A percentile compares a stretch with the other conserved stretches of the same genome.
phyloP scores from a whole-genome alignment of 176 grass and related monocot genomes.

The Musa troglodytarum region DNA sequence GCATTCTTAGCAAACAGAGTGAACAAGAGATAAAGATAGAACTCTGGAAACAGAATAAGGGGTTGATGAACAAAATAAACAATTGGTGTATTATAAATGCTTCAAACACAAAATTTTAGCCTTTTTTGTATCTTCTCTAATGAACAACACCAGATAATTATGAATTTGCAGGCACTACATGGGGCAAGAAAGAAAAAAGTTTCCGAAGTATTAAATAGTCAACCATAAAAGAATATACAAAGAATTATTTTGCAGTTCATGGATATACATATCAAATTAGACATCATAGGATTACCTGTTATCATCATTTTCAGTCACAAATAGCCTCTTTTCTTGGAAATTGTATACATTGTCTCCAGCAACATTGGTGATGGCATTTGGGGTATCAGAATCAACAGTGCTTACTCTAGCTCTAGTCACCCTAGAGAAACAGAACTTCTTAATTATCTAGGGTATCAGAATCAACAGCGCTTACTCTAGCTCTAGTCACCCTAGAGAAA shows the following conservation, averaged over 20 bases:
- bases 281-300: constrained; percentile 38
- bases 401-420: constrained; percentile 51
- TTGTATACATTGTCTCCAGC: constrained; percentile 31
- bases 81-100: not conserved
- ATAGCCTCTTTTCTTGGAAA: constrained; percentile 37
- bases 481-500: constrained; percentile 60
- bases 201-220: not conserved
- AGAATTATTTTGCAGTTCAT: not conserved
- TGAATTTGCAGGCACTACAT: not conserved
- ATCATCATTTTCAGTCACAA: constrained; percentile 44
- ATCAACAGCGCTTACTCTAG: constrained; percentile 28
- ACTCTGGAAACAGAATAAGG: not conserved
- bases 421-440: constrained; percentile 34
- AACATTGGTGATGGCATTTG: constrained; percentile 20
- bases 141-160: not conserved
- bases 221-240: not conserved
- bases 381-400: constrained; percentile 22
- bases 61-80: not conserved
- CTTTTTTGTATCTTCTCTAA: not conserved
- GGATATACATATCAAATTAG: not conserved
- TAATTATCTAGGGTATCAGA: constrained; percentile 22
- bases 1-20: not conserved
- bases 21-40: not conserved
- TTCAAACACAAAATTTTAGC: not conserved
- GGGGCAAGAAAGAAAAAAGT: not conserved